These are phyloP conservation scores for Boehmeria nivea DNA, from an alignment of 306 rosid genomes.

Conservation along the genomic window DNA sequence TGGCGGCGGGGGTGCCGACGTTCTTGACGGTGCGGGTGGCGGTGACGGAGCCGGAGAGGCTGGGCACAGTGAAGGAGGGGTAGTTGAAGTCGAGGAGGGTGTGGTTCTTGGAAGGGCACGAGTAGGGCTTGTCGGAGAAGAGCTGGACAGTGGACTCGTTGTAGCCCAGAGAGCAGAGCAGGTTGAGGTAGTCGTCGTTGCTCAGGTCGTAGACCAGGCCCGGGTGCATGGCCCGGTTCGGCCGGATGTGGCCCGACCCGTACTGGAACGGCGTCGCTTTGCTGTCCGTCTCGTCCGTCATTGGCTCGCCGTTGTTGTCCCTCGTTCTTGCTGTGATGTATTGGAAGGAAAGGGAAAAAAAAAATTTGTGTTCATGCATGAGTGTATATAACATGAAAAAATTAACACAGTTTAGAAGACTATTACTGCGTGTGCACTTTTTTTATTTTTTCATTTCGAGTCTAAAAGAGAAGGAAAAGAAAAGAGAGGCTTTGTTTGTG, in stretches of 20 bases:
- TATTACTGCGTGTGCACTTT: no score
- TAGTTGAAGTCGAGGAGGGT: slow-evolving; percentile 57
- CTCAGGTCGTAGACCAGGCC: slow-evolving; percentile 68
- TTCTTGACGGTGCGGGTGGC: slow-evolving; percentile 49
- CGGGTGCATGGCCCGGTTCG: slow-evolving; percentile 66
- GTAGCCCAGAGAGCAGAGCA: slow-evolving; percentile 53
- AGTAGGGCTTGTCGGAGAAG: slow-evolving; percentile 20
- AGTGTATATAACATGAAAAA: no score
- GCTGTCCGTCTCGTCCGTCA: slow-evolving; percentile 21
- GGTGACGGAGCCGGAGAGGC: slow-evolving; percentile 30
- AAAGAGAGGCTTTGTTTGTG: no score
- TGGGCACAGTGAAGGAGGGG: slow-evolving; percentile 56
- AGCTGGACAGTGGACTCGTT: slow-evolving; percentile 16
- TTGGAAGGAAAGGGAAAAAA: no score
- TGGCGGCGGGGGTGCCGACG: slow-evolving; percentile 43
- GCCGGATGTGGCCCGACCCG: slow-evolving; percentile 66
- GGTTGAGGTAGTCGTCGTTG: slow-evolving; percentile 45
- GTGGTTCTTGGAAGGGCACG: slow-evolving; percentile 30
- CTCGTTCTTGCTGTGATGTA: slow-evolving; percentile 42
- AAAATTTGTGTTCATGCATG: no score
- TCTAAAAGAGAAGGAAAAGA: no score
- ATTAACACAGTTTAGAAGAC: no score
- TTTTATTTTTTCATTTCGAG: no score
- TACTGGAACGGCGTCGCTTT: slow-evolving; percentile 43
- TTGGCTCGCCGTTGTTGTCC: slow-evolving; percentile 42